These are phyloP conservation scores for Blastocystis sp. DNA, from an alignment of 352 stramenopile species.

Conservation along the genomic window DNA sequence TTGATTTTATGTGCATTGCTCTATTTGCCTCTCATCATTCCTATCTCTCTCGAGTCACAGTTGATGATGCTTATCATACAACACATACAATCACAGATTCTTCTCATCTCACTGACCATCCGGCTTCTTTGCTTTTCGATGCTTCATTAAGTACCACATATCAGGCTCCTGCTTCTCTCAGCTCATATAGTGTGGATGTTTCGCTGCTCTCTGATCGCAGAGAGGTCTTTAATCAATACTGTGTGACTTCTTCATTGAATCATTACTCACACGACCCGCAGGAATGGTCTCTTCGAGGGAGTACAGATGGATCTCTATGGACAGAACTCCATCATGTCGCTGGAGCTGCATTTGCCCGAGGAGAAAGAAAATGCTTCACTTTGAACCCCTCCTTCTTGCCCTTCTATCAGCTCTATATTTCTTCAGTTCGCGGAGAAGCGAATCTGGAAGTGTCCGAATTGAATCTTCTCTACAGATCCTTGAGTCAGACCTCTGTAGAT, in stretches of 20 bases:
- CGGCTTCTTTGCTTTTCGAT: background rate
- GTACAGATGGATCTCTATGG: background rate
- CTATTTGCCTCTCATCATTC: background rate
- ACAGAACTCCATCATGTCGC: background rate
- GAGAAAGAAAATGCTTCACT: background rate
- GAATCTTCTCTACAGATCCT: background rate
- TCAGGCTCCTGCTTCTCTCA: background rate
- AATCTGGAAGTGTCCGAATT: background rate
- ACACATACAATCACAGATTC: background rate
- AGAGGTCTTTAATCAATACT: constrained; percentile 23
- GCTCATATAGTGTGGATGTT: background rate
- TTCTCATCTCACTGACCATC: background rate
- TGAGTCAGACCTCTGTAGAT: too few relatives aligned
- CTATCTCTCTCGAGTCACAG: background rate
- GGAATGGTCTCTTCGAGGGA: background rate
- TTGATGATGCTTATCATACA: background rate
- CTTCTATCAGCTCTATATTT: background rate
- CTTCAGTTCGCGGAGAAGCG: background rate
- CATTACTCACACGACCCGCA: background rate
- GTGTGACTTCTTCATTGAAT: background rate
- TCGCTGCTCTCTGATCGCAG: background rate
- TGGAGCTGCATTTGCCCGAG: background rate
- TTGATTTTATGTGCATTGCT: constrained; percentile 23
- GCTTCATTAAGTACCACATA: background rate
- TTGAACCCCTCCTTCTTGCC: background rate